These are phyloP conservation scores for Floccularia luteovirens DNA, from an alignment of 768 basidiomycete genomes.

Conservation along the genomic window DNA sequence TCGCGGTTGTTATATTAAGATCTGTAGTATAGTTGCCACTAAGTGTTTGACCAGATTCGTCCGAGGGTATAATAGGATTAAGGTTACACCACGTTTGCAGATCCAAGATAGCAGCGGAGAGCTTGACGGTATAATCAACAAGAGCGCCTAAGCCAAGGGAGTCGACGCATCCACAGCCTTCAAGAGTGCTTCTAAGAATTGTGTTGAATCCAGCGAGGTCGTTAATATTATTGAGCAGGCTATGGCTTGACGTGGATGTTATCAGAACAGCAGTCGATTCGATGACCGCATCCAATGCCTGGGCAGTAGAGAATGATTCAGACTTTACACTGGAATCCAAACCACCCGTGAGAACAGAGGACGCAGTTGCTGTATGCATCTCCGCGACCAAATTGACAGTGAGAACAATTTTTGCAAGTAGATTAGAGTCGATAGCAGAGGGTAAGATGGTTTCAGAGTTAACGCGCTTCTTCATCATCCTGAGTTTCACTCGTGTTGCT, in stretches of 20 bases:
- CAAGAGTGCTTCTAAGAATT: conserved; percentile 7
- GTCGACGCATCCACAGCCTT: conserved; percentile 10
- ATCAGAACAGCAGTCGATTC: conserved; percentile 12
- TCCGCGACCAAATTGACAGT: conserved; percentile 14
- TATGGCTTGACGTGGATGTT: conserved; percentile 11
- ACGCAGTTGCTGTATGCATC: conserved; percentile 7
- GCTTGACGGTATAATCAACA: conserved; percentile 4
- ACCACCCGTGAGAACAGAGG: neutral
- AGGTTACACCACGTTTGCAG: conserved; percentile 8
- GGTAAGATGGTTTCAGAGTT: conserved; percentile 5
- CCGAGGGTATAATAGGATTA: conserved; percentile 3
- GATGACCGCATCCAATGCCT: conserved; percentile 7
- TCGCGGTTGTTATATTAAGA: neutral
- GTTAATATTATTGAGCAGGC: conserved; percentile 12
- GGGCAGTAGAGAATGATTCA: conserved; percentile 10
- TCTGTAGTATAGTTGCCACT: neutral
- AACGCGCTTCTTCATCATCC: conserved; percentile 13
- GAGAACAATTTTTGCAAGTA: conserved; percentile 9
- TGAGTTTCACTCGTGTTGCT: conserved; percentile 6
- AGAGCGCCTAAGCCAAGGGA: conserved; percentile 8
- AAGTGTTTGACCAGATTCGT: neutral
- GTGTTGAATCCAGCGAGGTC: too few relatives aligned
- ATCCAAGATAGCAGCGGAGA: conserved; percentile 7
- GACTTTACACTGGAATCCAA: conserved; percentile 7
- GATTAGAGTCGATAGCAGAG: conserved; percentile 10